These are phyloP conservation scores for Adansonia madagascariensis DNA, from an alignment of 441 rosid species.

Conservation along the genomic window DNA sequence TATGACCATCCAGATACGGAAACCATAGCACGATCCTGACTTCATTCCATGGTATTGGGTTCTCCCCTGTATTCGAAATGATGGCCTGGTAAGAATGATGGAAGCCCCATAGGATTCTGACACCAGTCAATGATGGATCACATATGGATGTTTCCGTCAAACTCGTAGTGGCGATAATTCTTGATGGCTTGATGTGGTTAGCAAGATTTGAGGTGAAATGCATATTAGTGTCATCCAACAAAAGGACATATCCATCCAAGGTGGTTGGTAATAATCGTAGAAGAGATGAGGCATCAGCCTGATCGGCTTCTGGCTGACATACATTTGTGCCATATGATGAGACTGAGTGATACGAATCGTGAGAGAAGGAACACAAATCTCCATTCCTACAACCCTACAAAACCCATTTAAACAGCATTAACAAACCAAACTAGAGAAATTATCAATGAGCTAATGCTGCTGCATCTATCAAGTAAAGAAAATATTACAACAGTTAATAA, in stretches of 20 bases:
- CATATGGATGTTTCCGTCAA: constrained; percentile 47
- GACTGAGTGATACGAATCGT: constrained; percentile 45
- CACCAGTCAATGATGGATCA: constrained; percentile 46
- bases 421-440: constrained; percentile 9
- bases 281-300: constrained; percentile 48
- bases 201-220: constrained; percentile 68
- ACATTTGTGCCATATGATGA: constrained; percentile 34
- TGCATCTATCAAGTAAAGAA: constrained; percentile 2
- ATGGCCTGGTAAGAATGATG: constrained; percentile 67
- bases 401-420: constrained; percentile 17
- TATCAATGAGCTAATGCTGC: not conserved
- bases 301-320: constrained; percentile 67
- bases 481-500: not conserved
- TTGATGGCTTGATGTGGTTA: constrained; percentile 50
- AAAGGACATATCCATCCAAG: constrained; percentile 60
- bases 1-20: constrained; percentile 54
- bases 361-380: constrained; percentile 68
- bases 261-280: constrained; percentile 53
- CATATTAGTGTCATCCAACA: constrained; percentile 70
- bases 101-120: constrained; percentile 72
- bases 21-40: constrained; percentile 75
- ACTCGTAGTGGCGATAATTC: constrained; percentile 66
- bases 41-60: constrained; percentile 70
- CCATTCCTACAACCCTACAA: constrained; percentile 91
- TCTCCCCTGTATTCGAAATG: constrained; percentile 48